Base-by-base conservation (phyloP, 2,329 filamentous ascomycete species). In the Penicillium crustosum region DNA sequence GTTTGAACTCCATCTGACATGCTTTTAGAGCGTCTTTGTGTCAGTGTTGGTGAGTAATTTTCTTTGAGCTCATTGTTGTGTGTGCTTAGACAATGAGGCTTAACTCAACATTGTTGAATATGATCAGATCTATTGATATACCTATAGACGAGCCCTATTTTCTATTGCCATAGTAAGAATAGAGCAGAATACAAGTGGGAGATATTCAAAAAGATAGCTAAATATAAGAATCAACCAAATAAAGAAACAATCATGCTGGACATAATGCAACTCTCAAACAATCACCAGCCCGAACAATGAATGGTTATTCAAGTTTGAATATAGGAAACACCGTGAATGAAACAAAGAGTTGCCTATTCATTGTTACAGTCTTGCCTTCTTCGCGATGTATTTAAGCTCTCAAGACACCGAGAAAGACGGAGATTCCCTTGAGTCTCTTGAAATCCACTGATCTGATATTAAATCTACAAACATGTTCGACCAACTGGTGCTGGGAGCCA, bases 331-430 rank as follows among this genome's bases (percentile, higher is more conserved):
- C 9, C 4, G 15, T 25, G 10, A 25, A n/a, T 29, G 9, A 8
- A 27, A 53, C 31, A 53, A 53, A 53, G 41, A 53, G 17, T 15
- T 21, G 10, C 13, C 2, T 27, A 10, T 36, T 53, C 41, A 47
- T 53, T 53, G 39, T 52, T 27, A n/a, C 8, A 36, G 15, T 4
- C 15, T 8, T 10, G 6, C 29, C 27, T 13, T 21, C 13, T 23
- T 12, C 23, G 3, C n/a, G 10, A 31, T 54, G 41, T 55, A 55
- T 49, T 55, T 39, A 54, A 49, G 8, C 27, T 17, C 27, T 12
- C 52, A 55, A 49, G 35, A 19, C 44, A 49, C 27, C 44, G 52
- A 55, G 35, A 49, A 42, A 41, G 35, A 31, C 17, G 43, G 52
- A 41, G 27, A 33, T 19, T 12, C 13, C 52, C 25, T 39, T 31